Base-by-base conservation (phyloP, 2,329 filamentous ascomycete genomes). In the Aureobasidium pullulans region DNA sequence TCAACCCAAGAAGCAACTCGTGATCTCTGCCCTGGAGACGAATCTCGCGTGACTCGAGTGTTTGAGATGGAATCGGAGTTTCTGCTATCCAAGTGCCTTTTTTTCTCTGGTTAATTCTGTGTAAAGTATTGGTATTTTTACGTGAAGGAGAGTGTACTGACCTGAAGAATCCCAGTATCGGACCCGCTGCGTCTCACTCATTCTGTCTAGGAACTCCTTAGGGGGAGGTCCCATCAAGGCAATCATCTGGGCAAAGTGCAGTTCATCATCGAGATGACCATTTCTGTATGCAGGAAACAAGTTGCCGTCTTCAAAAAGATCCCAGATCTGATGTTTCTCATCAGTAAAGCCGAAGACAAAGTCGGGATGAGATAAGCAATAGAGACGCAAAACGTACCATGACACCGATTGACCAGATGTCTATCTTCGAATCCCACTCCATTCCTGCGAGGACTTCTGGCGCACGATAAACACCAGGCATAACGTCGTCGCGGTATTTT, bases 181-280 rank as follows among this genome's bases (percentile, higher is more conserved):
- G 46, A 29, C 46, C 46, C 60, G 60, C 42, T 48, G 6, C 28
- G 39, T 61, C 4, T 66, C 64, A 43, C 71, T 74, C 2, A 70
- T 64, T 49, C 37, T 11, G 37, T 67, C 46, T 42, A 76, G 50
- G 42, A 76, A 72, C 2, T 67, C 64, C 48, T 61, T 64, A 1
- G 71, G 71, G 1, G 74, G 75, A 1, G 66, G 69, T 0, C 73
- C 73, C 59, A 77, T 65, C 7, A 75, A 59, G 2, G 73, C 70
- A 4, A 76, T 68, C 68, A 76, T 65, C 52, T 67, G 42, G 37
- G 64, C 66, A 32, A 68, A 44, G 50, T 66, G 65, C 31, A 57
- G 52, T 43, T 64, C 62, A 28, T 66, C 62, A 2, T 60, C 60
- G 56, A 72, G 72, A 3, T 62, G 62, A 15, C 64, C 63, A 28